Base-by-base conservation (phyloP, 2,329 filamentous ascomycete species). In the Botrytis squamosa region DNA sequence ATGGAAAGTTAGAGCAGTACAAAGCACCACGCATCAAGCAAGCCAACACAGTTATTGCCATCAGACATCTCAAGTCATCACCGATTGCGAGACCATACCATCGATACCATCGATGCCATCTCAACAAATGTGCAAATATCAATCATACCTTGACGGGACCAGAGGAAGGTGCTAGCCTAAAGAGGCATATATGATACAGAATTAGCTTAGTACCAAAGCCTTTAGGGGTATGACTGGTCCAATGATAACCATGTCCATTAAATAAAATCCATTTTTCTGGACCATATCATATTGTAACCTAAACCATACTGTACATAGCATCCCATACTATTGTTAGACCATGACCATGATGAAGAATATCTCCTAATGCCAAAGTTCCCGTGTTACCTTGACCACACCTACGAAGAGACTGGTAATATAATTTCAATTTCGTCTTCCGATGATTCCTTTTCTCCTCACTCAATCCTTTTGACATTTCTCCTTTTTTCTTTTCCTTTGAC, bases 61-160 rank as follows among this genome's bases (percentile, higher is more conserved):
- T 68, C 38, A 33, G 16, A 68, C 22, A 68, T 25, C 7, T 68
- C 46, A 38, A 68, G 65, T 55, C 65, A 68, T 68, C 65, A 68
- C 65, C 65, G 33, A 68, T 40, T 68, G 52, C 46, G 4, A 55
- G 49, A 55, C 49, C 49, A 55, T 55, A 4, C 25, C 12, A 16
- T 52, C 25, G 10, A 52, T 52, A 2, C 49, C 49, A 16, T 55
- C 25, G 12, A n/a, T 38, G n/a, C 44, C 10, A 22, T 55, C 46
- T 57, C 46, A 52, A n/a, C 44, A 22, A 36, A 57, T 12, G 33
- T 33, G 33, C 33, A 33, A 33, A 33, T 33, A 33, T 33, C 33
- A 33, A 69, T 42, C 36, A 46, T 29, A 33, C 38, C 29, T 42
- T 36, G 59, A 40, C 25, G 36, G 10, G 38, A 59, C 33, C 38